These are phyloP conservation scores for Paecilomyces fulvus DNA, from an alignment of 2,329 filamentous ascomycete genomes.

Conservation along the genomic window DNA sequence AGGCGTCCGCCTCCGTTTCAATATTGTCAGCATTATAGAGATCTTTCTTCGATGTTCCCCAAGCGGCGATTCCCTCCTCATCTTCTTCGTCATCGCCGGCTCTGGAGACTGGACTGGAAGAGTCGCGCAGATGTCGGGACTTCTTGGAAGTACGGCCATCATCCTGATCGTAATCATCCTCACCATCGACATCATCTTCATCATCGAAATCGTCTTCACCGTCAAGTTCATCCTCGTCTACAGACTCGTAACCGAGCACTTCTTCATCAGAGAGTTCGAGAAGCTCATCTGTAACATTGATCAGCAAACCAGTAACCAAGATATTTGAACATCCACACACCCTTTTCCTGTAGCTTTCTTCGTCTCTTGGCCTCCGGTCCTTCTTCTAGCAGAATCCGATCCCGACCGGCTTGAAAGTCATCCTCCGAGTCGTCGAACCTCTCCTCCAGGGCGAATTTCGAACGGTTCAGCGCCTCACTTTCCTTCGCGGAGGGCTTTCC, in stretches of 20 bases:
- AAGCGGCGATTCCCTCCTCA: constrained; percentile 58
- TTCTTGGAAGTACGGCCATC: constrained; percentile 15
- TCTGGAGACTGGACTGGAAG: constrained; percentile 13
- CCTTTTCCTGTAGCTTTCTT: constrained; percentile 61
- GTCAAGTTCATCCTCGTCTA: constrained; percentile 39
- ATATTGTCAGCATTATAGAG: constrained; percentile 85
- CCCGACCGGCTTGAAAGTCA: constrained; percentile 79
- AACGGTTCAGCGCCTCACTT: constrained; percentile 17
- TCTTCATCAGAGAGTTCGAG: constrained; percentile 56
- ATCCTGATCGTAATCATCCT: constrained; percentile 21
- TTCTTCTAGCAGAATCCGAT: constrained; percentile 80
- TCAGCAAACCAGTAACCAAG: constrained; percentile 10
- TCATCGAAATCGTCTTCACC: constrained; percentile 28
- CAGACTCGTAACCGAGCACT: constrained; percentile 45
- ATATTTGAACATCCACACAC: constrained; percentile 22
- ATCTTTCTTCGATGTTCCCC: constrained; percentile 80
- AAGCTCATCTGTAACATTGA: constrained; percentile 41
- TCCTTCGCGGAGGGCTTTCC: constrained; percentile 27
- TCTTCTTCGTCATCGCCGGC: constrained; percentile 42
- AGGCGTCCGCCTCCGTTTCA: constrained; percentile 62
- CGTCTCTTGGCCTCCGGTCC: constrained; percentile 68
- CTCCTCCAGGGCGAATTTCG: constrained; percentile 42
- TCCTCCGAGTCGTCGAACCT: constrained; percentile 92
- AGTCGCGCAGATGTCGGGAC: constrained; percentile 13
- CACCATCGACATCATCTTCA: constrained; percentile 46